phyloP scores from a whole-genome alignment of 768 basidiomycete species.

The Pisolithus albus region DNA sequence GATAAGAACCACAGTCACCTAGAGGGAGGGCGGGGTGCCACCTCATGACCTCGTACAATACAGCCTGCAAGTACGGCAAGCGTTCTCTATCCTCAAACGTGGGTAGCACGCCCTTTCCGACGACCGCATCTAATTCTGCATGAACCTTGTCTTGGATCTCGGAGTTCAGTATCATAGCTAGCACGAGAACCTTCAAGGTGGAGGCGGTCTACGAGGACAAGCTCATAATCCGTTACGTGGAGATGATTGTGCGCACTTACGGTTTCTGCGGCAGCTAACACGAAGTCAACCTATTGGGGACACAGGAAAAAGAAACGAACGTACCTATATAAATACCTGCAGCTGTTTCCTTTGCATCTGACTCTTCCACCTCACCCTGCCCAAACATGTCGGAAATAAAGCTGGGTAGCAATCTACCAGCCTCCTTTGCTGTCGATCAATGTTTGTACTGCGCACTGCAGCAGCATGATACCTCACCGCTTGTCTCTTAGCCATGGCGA shows the following conservation, averaged over 20 bases:
- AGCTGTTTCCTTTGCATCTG: too few relatives aligned
- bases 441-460: too few relatives aligned
- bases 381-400: too few relatives aligned
- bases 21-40: conserved; percentile 19
- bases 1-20: conserved; percentile 8
- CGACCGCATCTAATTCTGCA: conserved; percentile 17
- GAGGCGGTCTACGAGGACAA: conserved; percentile 13
- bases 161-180: conserved; percentile 24
- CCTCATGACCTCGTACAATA: conserved; percentile 16
- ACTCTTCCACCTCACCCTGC: too few relatives aligned
- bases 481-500: too few relatives aligned
- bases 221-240: neutral
- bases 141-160: conserved; percentile 18
- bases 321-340: too few relatives aligned
- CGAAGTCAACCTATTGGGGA: conserved; percentile 1
- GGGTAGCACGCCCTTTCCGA: conserved; percentile 17
- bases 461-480: too few relatives aligned
- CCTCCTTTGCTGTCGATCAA: too few relatives aligned
- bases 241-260: conserved; percentile 6
- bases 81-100: conserved; percentile 16
- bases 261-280: conserved; percentile 23
- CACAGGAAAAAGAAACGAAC: too few relatives aligned
- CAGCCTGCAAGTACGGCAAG: conserved; percentile 21
- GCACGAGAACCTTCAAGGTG: conserved; percentile 17
- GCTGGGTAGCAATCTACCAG: too few relatives aligned